Base-by-base conservation (phyloP, 495 filamentous ascomycete genomes). In the Clavariopsis aquatica region DNA sequence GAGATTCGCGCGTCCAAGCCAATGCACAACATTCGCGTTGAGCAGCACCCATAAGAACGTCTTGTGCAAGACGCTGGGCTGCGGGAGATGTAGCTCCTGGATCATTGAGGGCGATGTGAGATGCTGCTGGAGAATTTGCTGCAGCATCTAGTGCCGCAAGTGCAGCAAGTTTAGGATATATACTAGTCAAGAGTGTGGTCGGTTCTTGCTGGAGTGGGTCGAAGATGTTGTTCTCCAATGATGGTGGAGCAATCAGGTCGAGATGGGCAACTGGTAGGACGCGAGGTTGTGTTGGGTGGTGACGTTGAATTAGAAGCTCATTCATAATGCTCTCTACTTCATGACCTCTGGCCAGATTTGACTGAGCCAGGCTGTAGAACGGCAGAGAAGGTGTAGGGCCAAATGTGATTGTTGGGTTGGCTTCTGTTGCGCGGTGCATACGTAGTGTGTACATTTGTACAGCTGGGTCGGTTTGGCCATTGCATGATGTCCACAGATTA, bases 1-100 rank as follows among this genome's bases (percentile, higher is more conserved):
- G 56, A 2, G 60, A 20, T 12, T 68, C 69, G 1, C 64, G 60
- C 4, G 52, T 53, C 87, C 87, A 92, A 8, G 87, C 83, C 2
- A 93, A 79, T 8, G 85, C 83, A 52, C 84, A 89, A 41, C 86
- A 88, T 71, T 93, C 89, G 51, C 86, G 82, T 52, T 86, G 85
- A 4, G 87, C 89, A 20, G 87, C 85, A 34, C 82, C 80, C 13
- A 83, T 80, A 24, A 90, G 82, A 3, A 84, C 82, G 10, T 81
- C 78, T 60, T 81, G 79, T 69, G 86, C 82, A 2, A 83, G 74
- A 3, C 62, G 51, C 31, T 73, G 69, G 9, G 71, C 70, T 4
- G 59, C 67, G 2, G 69, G 69, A 5, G 73, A 74, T 41, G 79
- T 76, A 0, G 78, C 71, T 10, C 79, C 76, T 8, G 82, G 78